Conservation (phyloP, 1,284 basidiomycete species). For the Pseudozyma tsukubaensis region DNA sequence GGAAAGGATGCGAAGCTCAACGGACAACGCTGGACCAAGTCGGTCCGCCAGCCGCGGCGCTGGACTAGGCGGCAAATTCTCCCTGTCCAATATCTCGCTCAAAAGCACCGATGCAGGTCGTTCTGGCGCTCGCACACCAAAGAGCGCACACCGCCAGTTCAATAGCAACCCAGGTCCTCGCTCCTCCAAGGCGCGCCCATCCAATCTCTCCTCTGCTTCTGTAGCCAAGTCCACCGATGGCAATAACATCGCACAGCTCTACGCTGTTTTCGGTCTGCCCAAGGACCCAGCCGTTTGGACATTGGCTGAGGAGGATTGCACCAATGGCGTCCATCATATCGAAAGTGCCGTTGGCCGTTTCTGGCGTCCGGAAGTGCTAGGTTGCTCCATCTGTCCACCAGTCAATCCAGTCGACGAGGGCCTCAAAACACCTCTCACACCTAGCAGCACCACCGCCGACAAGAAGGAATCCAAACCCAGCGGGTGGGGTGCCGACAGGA, state of each 20-base stretch:
- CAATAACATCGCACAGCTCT: slow-evolving; percentile 70
- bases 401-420: slow-evolving; percentile 31
- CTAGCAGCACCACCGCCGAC: slow-evolving; percentile 6
- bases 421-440: slow-evolving; percentile 23
- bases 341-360: slow-evolving; percentile 89
- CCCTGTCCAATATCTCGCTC: slow-evolving; percentile 49
- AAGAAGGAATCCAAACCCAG: slow-evolving; percentile 38
- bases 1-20: slow-evolving; percentile 3
- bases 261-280: slow-evolving; percentile 72
- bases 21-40: slow-evolving; percentile 25
- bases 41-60: slow-evolving; percentile 25
- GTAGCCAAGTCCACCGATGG: slow-evolving; percentile 47
- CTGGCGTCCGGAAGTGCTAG: slow-evolving; percentile 88
- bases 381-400: slow-evolving; percentile 71
- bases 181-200: slow-evolving; percentile 11
- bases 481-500: slow-evolving; percentile 54
- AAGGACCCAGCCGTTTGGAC: slow-evolving; percentile 78
- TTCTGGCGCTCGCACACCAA: slow-evolving; percentile 29
- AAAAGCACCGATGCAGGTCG: slow-evolving; percentile 26
- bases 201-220: slow-evolving; percentile 26
- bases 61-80: slow-evolving; percentile 36
- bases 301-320: slow-evolving; percentile 86
- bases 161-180: slow-evolving; percentile 24
- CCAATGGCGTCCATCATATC: slow-evolving; percentile 82
- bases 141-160: slow-evolving; percentile 18